Evolutionary conservation across 805 yeast species (phyloP).

Genomic region (Pichia nakasei): DNA sequence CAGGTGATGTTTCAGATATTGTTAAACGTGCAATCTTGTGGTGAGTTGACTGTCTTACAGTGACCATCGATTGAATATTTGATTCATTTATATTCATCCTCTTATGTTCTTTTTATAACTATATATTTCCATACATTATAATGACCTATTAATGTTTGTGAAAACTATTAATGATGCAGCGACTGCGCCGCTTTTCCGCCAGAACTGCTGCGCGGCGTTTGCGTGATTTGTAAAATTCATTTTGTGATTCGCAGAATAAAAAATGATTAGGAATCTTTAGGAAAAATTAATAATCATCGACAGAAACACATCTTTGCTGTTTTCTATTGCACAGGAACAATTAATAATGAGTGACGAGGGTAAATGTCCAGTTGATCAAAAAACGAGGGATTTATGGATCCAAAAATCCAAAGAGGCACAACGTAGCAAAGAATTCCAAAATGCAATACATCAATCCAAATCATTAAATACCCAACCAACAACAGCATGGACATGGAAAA

Average conservation of each 20-base stretch:
- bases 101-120: neutral
- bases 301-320: no score
- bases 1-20: neutral
- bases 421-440: neutral
- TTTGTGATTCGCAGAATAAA: neutral
- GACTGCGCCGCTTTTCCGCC: no score
- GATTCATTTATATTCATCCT: neutral
- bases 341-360: neutral
- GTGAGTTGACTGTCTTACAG: neutral
- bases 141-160: no score
- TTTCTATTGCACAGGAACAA: no score
- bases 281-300: no score
- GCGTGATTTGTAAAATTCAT: neutral
- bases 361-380: slow-evolving; percentile 64
- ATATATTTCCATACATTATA: neutral
- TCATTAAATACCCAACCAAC: neutral
- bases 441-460: slow-evolving; percentile 7
- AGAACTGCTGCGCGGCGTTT: no score
- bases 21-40: neutral
- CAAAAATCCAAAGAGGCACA: slow-evolving; percentile 23
- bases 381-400: slow-evolving; percentile 53
- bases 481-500: slow-evolving; percentile 11
- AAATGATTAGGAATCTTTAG: no score
- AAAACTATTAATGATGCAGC: no score
- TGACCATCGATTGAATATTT: neutral